phyloP scores from a whole-genome alignment of 139 green algal genomes.

The Coccomyxa sp. region DNA sequence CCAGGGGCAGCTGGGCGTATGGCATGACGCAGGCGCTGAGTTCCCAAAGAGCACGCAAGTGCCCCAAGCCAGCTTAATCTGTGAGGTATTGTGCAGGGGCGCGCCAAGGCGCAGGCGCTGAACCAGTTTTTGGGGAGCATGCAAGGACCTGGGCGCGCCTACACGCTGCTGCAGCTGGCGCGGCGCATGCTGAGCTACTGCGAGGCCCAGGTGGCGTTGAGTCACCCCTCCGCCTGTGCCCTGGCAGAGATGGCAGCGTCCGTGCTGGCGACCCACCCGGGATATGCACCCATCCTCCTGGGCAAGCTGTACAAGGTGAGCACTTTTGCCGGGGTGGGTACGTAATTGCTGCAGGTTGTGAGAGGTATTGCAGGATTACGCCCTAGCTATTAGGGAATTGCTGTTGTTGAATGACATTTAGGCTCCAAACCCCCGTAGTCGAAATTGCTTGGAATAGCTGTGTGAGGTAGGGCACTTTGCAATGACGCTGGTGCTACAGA shows the following conservation, averaged over 20 bases:
- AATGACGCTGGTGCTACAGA: background rate
- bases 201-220: slow-evolving; percentile 47
- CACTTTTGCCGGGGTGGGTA: background rate
- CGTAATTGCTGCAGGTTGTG: background rate
- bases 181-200: slow-evolving; percentile 56
- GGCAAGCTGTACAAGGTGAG: slow-evolving; percentile 41
- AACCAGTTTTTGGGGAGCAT: slow-evolving; percentile 34
- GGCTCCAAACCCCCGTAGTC: background rate
- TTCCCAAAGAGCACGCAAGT: background rate
- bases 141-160: slow-evolving; percentile 24
- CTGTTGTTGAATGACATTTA: background rate
- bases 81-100: slow-evolving; percentile 30
- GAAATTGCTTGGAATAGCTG: background rate
- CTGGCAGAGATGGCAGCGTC: slow-evolving; percentile 58
- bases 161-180: slow-evolving; percentile 52
- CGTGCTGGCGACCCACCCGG: slow-evolving; percentile 40
- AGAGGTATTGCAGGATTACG: background rate
- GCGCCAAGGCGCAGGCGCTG: slow-evolving; percentile 44
- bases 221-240: slow-evolving; percentile 61
- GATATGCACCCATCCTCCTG: slow-evolving; percentile 44
- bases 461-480: background rate
- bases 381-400: background rate
- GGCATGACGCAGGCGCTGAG: too few relatives aligned
- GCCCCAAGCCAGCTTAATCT: background rate
- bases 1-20: too few relatives aligned